Evolutionary conservation across 768 basidiomycete genomes (phyloP), one percentile per base, ranked within the genome.

Genomic region (Favolaschia claudopus): DNA sequence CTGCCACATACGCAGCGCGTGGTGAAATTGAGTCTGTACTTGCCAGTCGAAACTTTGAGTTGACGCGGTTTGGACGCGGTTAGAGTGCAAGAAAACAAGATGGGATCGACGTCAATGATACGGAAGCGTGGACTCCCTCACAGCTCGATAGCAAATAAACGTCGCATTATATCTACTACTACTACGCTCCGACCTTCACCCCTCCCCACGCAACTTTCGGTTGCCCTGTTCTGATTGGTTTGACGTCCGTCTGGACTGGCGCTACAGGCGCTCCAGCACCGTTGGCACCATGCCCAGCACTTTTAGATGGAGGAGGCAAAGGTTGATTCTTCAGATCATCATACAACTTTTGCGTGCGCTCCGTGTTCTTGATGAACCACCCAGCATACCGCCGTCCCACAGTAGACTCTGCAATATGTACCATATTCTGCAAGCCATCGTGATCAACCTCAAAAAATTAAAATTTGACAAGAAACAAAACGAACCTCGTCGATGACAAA

Each of bases 301-400:
- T 19, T 32, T 55, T 52, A 25, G 63, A 40, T 33, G 62, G 63
- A 5, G 63, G 63, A 45, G 84, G 83, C 28, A 85, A 72, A 6
- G 83, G 82, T 70, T 78, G 75, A 55, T 72, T 76, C 56, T 79
- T 88, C 64, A 97, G 78, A 58, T 89, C 89, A 67, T 96, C 94
- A 60, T 89, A 81, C 54, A 96, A 91, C 64, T 92, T 85, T 69
- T 94, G 92, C 24, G 95, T 89, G 65, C 95, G 87, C 73, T 97
- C 95, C 5, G 94, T 93, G 74, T 96, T 94, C 66, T 95, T 89
- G 76, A 98, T 96, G 78, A 98, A 98, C 93, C 95, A 97, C 34
- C 95, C 93, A 3, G 95, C 96, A 74, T 94, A 98, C 45, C 95
- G 88, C 42, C 96, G 80, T 15, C 95, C 95, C 19, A 96, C 88